These are phyloP conservation scores for Aureobasidium sp. DNA, from an alignment of 2,329 filamentous ascomycete genomes.

Conservation along the genomic window DNA sequence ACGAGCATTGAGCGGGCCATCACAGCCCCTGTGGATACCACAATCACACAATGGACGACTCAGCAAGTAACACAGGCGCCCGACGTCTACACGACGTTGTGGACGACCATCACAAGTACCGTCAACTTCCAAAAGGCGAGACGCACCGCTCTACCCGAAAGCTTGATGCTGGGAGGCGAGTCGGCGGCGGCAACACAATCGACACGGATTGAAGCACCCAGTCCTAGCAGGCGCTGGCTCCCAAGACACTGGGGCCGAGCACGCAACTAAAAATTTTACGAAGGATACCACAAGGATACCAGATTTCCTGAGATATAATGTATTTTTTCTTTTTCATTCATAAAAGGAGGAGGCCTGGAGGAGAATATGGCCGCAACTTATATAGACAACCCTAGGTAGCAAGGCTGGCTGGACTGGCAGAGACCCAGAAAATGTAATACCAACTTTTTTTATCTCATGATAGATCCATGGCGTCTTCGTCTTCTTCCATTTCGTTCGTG, in stretches of 20 bases:
- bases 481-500: slow-evolving; percentile 29
- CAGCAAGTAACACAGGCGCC: not conserved
- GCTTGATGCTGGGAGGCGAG: slow-evolving; percentile 5
- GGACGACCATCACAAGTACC: slow-evolving; percentile 8
- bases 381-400: slow-evolving; percentile 12
- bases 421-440: not conserved
- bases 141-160: slow-evolving; percentile 7
- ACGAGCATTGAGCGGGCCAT: slow-evolving; percentile 4
- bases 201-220: not conserved
- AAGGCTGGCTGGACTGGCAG: slow-evolving; percentile 8
- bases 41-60: not conserved
- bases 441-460: not conserved
- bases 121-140: slow-evolving; percentile 2
- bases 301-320: slow-evolving; percentile 1
- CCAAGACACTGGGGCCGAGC: slow-evolving; percentile 7
- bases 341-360: not conserved
- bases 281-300: slow-evolving; percentile 1
- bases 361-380: not conserved
- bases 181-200: not conserved
- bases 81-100: not conserved
- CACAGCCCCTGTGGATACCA: not conserved
- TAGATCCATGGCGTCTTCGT: slow-evolving; percentile 62
- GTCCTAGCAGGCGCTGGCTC: slow-evolving; percentile 12
- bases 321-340: not conserved
- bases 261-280: slow-evolving; percentile 7